Base-by-base conservation (phyloP, 2,329 filamentous ascomycete genomes). In the Mariannaea sp. region DNA sequence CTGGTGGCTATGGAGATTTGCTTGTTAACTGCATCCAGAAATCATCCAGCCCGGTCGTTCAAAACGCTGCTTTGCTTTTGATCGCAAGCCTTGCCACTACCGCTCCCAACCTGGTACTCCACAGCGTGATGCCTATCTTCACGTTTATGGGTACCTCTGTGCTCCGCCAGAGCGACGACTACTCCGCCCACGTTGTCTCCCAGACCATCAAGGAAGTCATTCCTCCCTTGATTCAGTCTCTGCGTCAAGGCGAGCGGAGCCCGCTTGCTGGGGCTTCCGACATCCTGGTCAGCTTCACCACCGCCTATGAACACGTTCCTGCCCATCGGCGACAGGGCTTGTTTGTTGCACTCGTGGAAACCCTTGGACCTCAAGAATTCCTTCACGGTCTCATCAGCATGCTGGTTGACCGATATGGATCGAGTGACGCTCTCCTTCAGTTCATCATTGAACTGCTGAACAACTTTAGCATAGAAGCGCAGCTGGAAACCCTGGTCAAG, bases 41-140 rank as follows among this genome's bases (percentile, higher is more conserved):
- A 57, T 95, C 92, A 0, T 85, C 90, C 20, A 97, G 89, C 70
- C 92, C 92, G 1, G 91, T 96, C 59, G 92, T 99, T 6, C 95
- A 97, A 69, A 97, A 96, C 68, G 86, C 88, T 5, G 92, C 94
- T 4, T 79, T 99, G 12, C 82, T 97, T 7, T 79, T 99, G 20
- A 90, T 97, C 53, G 92, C 93, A 19, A 88, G 86, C 51, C 79
- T 99, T 33, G 93, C 94, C 17, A 88, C 88, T 32, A 89, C 92
- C 61, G 90, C 91, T 0, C 94, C 95, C 0, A 92, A 96, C 70
- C 77, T 96, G 41, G 90, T 99, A 3, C 80, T 99, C 52, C 93
- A 99, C 73, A 97, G 92, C 64, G 90, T 99, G 48, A 99, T 99
- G 94, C 94, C 94, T 10, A 93, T 99, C 46, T 99, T 99, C 75